Evolutionary conservation across 192 early-diverging fungal species (phyloP), one percentile per base, ranked within the genome.

Genomic region (Backusella sp.): DNA sequence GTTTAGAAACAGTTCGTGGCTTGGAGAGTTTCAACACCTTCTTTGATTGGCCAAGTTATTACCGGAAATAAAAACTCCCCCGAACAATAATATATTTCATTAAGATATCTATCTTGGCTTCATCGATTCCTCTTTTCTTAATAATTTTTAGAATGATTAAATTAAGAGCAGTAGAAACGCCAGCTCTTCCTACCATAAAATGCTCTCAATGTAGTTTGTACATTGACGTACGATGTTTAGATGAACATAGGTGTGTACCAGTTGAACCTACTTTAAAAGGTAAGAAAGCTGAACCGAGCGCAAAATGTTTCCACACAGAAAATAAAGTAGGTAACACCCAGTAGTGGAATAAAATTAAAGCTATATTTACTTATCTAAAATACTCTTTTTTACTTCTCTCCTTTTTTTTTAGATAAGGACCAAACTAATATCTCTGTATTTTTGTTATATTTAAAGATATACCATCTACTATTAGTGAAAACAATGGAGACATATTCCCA

Each of bases 161-260:
- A 37, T 19, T 46, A 36, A 34, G 17, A 52, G n/a, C 41, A 65
- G 46, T 74, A 66, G 52, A 68, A 44, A 19, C 85, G 35, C 86
- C 88, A 80, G 72, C 86, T 39, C 76, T 90, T 26, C 85, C 86
- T 4, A 79, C 85, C 44, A 83, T 90, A 65, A 86, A 86, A 42
- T 90, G 88, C 76, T 86, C 85, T 37, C 84, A 88, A 73, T 90
- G 88, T 84, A 87, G 85, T 19, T 53, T 79, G 49, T 80, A 85
- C 68, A 83, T 90, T 56, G 85, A 86, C 46, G 82, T 90, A 41
- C 78, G 84, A 30, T 53, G 70, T 19, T 68, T 90, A 14, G 84
- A 83, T 11, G 82, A 86, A 44, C 88, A 90, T 77, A 65, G 85
- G 15, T 90, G 88, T 68, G 73, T 82, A 9, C 85, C 87, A 7